Evolutionary conservation across 164 flowering plant genomes (phyloP).

Genomic region (Stephania cephalantha): DNA sequence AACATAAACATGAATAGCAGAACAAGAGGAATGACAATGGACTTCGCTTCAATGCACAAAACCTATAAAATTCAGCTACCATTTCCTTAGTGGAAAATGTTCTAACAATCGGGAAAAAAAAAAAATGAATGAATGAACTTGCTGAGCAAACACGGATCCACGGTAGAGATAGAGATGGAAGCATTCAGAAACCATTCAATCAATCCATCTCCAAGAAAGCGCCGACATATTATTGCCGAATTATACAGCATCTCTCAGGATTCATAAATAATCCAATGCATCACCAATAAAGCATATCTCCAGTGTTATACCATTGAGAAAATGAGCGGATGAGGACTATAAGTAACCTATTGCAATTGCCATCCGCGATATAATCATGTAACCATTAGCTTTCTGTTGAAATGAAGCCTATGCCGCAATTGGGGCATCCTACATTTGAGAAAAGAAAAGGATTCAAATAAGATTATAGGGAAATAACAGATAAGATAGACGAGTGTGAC

Average conservation of each 20-base stretch:
- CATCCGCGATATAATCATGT: background rate
- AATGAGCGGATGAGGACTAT: background rate
- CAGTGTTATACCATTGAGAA: too few relatives aligned
- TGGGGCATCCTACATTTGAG: background rate
- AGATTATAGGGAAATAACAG: background rate
- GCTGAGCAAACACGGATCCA: background rate
- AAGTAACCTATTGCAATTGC: background rate
- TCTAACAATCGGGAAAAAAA: background rate
- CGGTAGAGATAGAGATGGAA: background rate
- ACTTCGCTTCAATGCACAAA: background rate
- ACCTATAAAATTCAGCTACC: background rate
- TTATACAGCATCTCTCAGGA: background rate
- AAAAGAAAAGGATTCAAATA: background rate
- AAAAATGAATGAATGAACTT: slow-evolving; percentile 1
- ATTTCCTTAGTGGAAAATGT: background rate
- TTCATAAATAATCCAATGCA: too few relatives aligned
- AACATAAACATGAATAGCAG: background rate
- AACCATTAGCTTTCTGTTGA: background rate
- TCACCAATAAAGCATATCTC: too few relatives aligned
- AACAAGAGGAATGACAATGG: background rate
- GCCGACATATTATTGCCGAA: background rate
- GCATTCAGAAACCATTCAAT: background rate
- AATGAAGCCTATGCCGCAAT: background rate
- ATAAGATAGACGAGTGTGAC: background rate
- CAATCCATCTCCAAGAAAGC: slow-evolving; percentile 1